Percentiles rank a stretch among this genome's conserved stretches.
Conservation (phyloP, 805 yeast species). For the Kregervanrija pseudodelftensis region DNA sequence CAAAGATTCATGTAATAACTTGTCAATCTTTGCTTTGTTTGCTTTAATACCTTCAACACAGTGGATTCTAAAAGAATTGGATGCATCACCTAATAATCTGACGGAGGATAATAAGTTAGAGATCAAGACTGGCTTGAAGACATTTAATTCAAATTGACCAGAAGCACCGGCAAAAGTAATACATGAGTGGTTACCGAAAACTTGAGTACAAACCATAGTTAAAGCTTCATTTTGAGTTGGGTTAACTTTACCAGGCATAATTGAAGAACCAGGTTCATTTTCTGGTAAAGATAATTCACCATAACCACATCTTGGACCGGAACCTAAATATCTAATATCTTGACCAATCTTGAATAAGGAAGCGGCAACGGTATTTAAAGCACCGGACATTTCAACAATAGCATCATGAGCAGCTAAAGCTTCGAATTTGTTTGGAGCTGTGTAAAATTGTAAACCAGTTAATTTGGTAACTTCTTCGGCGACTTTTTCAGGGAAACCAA, state of each 20-base stretch:
- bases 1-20: constrained; percentile 86
- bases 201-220: constrained; percentile 97
- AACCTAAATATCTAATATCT: constrained; percentile 96
- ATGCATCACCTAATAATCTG: constrained; percentile 84
- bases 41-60: constrained; percentile 95
- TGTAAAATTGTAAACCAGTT: constrained; percentile 82
- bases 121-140: constrained; percentile 94
- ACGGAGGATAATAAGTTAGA: constrained; percentile 82
- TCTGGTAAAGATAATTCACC: constrained; percentile 94
- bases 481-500: constrained; percentile 81
- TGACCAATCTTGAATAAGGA: constrained; percentile 95
- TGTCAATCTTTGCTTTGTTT: constrained; percentile 78
- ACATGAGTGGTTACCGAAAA: constrained; percentile 92
- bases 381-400: constrained; percentile 95
- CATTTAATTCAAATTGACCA: constrained; percentile 97
- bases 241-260: constrained; percentile 99
- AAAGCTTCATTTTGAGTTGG: constrained; percentile 99
- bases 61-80: constrained; percentile 82
- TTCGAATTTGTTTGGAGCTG: constrained; percentile 98
- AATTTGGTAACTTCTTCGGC: constrained; percentile 80
- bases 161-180: constrained; percentile 97
- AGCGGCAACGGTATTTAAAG: constrained; percentile 88
- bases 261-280: constrained; percentile 98
- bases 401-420: constrained; percentile 99
- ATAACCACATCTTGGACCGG: constrained; percentile 99